phyloP scores from a whole-genome alignment of 2,329 filamentous ascomycete genomes.

The Aspergillus ruber region DNA sequence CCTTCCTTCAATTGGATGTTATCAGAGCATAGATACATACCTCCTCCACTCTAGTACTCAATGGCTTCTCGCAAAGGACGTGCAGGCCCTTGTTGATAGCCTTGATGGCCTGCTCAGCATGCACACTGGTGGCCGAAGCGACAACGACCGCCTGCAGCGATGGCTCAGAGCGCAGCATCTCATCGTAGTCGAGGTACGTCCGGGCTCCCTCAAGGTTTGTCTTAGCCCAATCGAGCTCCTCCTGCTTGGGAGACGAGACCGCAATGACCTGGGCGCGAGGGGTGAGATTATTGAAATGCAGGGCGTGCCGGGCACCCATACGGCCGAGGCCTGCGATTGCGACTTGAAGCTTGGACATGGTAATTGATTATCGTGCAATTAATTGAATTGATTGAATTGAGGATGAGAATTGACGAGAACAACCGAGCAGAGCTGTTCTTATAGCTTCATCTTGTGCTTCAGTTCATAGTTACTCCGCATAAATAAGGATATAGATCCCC shows the following conservation, averaged over 20 bases:
- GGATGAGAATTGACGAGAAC: not conserved
- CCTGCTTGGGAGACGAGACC: conserved; percentile 39
- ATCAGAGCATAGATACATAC: not conserved
- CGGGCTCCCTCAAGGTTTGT: conserved; percentile 45
- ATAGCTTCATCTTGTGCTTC: not conserved
- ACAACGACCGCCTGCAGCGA: conserved; percentile 51
- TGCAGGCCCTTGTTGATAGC: conserved; percentile 49
- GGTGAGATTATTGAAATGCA: conserved; percentile 40
- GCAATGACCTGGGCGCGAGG: conserved; percentile 45
- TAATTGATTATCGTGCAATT: not conserved
- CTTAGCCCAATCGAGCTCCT: conserved; percentile 44
- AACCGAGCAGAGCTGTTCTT: not conserved
- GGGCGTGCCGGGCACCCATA: conserved; percentile 43
- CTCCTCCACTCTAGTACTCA: conserved; percentile 39
- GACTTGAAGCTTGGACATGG: conserved; percentile 31
- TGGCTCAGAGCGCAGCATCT: conserved; percentile 47
- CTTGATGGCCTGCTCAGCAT: conserved; percentile 51
- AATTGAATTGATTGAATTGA: not conserved
- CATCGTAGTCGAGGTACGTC: conserved; percentile 47
- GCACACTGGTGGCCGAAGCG: conserved; percentile 48
- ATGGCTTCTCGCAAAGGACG: conserved; percentile 49
- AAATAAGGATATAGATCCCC: not conserved
- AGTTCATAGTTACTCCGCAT: not conserved
- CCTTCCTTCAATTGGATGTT: not conserved
- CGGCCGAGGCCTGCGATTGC: conserved; percentile 44